Percentiles rank a stretch among this genome's conserved stretches.
Conservation (phyloP, 306 rosid species). For the Inga laurina region DNA sequence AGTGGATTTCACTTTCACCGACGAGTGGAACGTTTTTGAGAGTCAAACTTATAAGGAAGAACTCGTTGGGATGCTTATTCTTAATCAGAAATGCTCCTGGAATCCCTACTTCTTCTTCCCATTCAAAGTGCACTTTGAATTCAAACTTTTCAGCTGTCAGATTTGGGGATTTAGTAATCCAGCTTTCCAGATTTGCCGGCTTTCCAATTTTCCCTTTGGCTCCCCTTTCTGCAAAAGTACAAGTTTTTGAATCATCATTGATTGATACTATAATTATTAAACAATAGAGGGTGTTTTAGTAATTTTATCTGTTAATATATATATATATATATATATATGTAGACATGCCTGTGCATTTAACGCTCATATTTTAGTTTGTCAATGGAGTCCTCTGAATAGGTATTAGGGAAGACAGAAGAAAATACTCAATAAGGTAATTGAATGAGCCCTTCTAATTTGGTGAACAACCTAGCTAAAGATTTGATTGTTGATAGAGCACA, state of each 20-base stretch:
- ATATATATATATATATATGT: too few relatives aligned
- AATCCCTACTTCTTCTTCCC: slow-evolving; percentile 52
- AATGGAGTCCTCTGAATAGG: too few relatives aligned
- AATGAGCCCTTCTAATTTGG: too few relatives aligned
- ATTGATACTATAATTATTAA: neutral
- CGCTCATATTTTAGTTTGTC: too few relatives aligned
- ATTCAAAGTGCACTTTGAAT: slow-evolving; percentile 50
- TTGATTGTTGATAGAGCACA: too few relatives aligned
- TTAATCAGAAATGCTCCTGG: slow-evolving; percentile 57
- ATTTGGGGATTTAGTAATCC: slow-evolving; percentile 46
- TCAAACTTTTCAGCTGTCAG: slow-evolving; percentile 45
- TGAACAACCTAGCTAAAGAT: too few relatives aligned
- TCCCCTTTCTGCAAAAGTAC: slow-evolving; percentile 11
- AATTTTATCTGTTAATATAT: neutral
- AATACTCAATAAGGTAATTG: too few relatives aligned
- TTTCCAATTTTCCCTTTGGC: slow-evolving; percentile 54
- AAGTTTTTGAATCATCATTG: neutral
- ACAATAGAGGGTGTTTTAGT: neutral
- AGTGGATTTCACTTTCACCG: slow-evolving; percentile 37
- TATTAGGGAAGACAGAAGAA: accelerated
- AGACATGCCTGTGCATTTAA: too few relatives aligned
- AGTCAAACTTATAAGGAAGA: slow-evolving; percentile 58
- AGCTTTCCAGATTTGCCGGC: slow-evolving; percentile 45
- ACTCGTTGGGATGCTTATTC: slow-evolving; percentile 51
- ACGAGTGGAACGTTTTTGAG: slow-evolving; percentile 57